These are phyloP conservation scores for Mrakiaceae sp. DNA, from an alignment of 1,284 basidiomycete genomes.

Conservation along the genomic window DNA sequence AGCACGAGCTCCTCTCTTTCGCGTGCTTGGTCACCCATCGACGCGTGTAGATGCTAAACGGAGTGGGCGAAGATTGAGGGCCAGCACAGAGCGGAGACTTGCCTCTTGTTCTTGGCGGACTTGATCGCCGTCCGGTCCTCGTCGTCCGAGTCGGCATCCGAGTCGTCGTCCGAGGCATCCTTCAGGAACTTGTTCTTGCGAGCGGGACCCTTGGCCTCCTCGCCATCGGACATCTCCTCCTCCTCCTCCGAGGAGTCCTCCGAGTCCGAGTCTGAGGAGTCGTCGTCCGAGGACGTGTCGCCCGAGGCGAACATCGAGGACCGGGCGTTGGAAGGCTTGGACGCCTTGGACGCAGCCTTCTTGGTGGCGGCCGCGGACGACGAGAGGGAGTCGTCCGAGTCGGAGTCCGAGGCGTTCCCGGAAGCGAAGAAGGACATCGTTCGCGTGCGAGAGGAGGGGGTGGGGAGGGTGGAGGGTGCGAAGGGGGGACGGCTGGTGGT, in stretches of 20 bases:
- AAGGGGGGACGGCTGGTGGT: too few relatives aligned
- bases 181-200: constrained; percentile 28
- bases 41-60: too few relatives aligned
- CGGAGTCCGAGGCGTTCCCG: constrained; percentile 11
- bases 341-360: not conserved
- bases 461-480: too few relatives aligned
- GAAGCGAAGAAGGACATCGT: constrained; percentile 18
- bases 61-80: too few relatives aligned
- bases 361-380: constrained; percentile 1
- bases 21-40: too few relatives aligned
- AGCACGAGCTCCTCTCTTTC: too few relatives aligned
- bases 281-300: constrained; percentile 12
- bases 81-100: constrained; percentile 8
- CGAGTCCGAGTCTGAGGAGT: constrained; percentile 16
- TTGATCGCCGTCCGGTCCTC: constrained; percentile 34
- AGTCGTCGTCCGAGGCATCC: constrained; percentile 21
- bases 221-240: constrained; percentile 18
- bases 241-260: constrained; percentile 18
- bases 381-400: constrained; percentile 14
- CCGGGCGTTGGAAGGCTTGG: not conserved
- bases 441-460: too few relatives aligned
- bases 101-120: constrained; percentile 37
- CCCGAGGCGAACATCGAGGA: constrained; percentile 16
- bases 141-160: constrained; percentile 24
- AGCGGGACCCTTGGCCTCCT: constrained; percentile 6